Base-by-base conservation (phyloP, 345 rosid species). In the Toxicodendron radicans region DNA sequence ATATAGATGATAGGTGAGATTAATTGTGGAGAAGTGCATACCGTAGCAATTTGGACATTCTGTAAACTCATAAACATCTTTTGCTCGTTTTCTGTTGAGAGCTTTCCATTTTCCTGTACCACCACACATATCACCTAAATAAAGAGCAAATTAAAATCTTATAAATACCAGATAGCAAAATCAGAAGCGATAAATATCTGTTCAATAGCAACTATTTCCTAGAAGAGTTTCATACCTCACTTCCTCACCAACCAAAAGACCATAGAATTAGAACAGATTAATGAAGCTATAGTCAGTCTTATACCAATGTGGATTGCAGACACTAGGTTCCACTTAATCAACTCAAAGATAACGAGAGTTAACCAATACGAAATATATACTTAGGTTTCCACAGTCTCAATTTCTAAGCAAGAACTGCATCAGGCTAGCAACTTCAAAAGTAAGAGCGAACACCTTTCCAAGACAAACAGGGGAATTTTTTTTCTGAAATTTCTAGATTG, bases 51-150 rank as follows among this genome's bases (percentile, higher is more conserved):
- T 94, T 45, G 97, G 99, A 78, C 99, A 95, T 77, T 95, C 97
- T 0, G 97, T 89, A 71, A 92, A 92, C 84, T 88, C 95, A n/a
- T 92, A 95, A 70, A 95, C 97, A 85, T 94, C 97, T 82, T 94
- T 94, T 0, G 99, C 95, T 32, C 97, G 94, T 79, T 94, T 94
- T 79, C 97, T 74, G 83, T 92, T 92, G 38, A 95, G 97, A 73
- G 99, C 97, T 78, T 92, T 95, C 99, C 97, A 95, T 83, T 95
- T 95, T 83, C 99, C 97, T 75, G 99, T 95, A 76, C 99, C 97
- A 69, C 97, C 98, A 83, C 98, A 95, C 99, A 94, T 94, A 79
- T 94, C 99, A 76, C 99, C 97, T 91, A 83, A 67, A 81, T 33
- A 77, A 73, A 78, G 65, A 32, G 32, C 70, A 79, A 69, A 81